Base-by-base conservation (phyloP, 805 yeast species). In the Dipodascus geniculatus region DNA sequence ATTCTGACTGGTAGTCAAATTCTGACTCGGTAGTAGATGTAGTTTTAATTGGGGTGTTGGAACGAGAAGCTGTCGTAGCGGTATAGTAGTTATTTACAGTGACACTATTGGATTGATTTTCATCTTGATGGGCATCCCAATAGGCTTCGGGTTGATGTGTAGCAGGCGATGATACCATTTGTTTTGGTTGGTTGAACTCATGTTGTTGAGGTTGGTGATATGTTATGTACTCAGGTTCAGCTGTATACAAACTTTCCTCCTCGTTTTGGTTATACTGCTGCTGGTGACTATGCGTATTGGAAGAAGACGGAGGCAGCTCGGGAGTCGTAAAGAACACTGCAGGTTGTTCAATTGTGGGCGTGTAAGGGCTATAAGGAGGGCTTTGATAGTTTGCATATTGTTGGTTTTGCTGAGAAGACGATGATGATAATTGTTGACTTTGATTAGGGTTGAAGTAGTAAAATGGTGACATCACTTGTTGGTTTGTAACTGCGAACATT, bases 1-100 rank as follows among this genome's bases (percentile, higher is more conserved):
- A 38, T 38, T 38, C 44, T n/a, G 44, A 38, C 4, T 38, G 44
- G 44, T 38, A 38, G 19, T 38, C 44, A 38, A 38, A 38, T n/a
- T 38, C 44, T n/a, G 44, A 38, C 14, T 14, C 44, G 4, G 44
- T 38, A 4, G 17, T n/a, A 11, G 44, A 38, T 38, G 44, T 17
- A 6, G 44, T 38, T 3, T 38, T 38, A 38, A n/a, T 38, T 14
- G 44, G 44, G 14, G 44, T 38, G 44, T 38, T 38, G 11, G 44
- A 6, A 11, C 33, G 11, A 3, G 44, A n/a, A 9, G 44, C 14
- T 17, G 44, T 38, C 44, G 44, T 38, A 9, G 44, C 20, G 6
- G 44, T 38, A 17, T 38, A 38, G 4, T 38, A 4, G 44, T 4
- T 38, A 38, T 38, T 38, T 38, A 38, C 44, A 38, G 44, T n/a